phyloP scores from a whole-genome alignment of 176 grass and related monocot species.

The Bolboschoenus planiculmis region DNA sequence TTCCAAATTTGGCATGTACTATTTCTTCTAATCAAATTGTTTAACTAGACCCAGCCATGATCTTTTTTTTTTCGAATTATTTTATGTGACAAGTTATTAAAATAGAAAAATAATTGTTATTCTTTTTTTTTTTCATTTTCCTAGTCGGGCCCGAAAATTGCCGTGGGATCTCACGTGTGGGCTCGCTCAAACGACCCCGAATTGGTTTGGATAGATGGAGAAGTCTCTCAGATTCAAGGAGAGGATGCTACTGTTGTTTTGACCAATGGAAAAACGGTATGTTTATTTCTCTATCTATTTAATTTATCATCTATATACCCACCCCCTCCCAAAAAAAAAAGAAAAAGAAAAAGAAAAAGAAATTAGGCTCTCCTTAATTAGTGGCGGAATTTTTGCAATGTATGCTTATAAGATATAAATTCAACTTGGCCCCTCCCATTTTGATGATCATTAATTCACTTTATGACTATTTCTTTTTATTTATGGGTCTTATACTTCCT shows the following conservation, averaged over 20 bases:
- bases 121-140: neutral
- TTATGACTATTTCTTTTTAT: neutral
- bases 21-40: neutral
- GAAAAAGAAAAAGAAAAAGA: too few species aligned
- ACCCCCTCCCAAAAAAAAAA: too few species aligned
- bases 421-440: neutral
- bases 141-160: conserved; percentile 48
- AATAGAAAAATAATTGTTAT: neutral
- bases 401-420: neutral
- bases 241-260: conserved; percentile 57
- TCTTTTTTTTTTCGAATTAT: too few species aligned
- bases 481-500: neutral
- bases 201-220: conserved; percentile 87
- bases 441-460: neutral
- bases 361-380: neutral
- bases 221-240: conserved; percentile 68
- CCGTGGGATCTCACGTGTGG: conserved; percentile 90
- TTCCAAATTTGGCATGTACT: neutral
- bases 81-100: neutral
- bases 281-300: conserved; percentile 7
- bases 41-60: neutral
- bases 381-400: neutral
- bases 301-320: conserved; percentile 1
- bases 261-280: conserved; percentile 82
- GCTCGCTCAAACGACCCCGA: conserved; percentile 51